These are phyloP conservation scores for Lasiosphaeriaceae sp. DNA, from an alignment of 495 filamentous ascomycete species.

Conservation along the genomic window DNA sequence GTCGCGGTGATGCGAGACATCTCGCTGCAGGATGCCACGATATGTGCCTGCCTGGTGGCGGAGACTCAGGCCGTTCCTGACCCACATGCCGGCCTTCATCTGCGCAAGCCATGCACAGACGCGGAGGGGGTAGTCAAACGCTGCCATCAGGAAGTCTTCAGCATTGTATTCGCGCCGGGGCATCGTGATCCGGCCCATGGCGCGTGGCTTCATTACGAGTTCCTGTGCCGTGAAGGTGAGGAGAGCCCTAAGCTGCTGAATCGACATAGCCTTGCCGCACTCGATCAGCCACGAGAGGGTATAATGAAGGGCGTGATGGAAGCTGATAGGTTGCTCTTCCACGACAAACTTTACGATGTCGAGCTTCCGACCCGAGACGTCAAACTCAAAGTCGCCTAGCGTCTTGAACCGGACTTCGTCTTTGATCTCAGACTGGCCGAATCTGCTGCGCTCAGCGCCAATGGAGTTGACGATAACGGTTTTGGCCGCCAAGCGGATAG, in stretches of 20 bases:
- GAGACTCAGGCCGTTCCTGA: slow-evolving; percentile 92
- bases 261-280: slow-evolving; percentile 71
- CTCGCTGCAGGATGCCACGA: slow-evolving; percentile 77
- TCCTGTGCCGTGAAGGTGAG: slow-evolving; percentile 59
- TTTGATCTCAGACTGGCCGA: slow-evolving; percentile 85
- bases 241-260: slow-evolving; percentile 58
- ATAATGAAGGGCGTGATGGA: slow-evolving; percentile 96
- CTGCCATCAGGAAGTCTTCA: slow-evolving; percentile 78
- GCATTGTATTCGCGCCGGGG: slow-evolving; percentile 46
- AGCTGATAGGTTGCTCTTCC: slow-evolving; percentile 86
- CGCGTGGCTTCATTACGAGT: slow-evolving; percentile 52
- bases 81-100: slow-evolving; percentile 98
- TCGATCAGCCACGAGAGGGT: slow-evolving; percentile 97
- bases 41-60: slow-evolving; percentile 93
- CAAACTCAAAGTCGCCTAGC: slow-evolving; percentile 75
- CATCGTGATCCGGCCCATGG: slow-evolving; percentile 52
- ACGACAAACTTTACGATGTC: slow-evolving; percentile 83
- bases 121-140: slow-evolving; percentile 89
- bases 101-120: slow-evolving; percentile 96
- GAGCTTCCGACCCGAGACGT: slow-evolving; percentile 52
- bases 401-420: slow-evolving; percentile 75
- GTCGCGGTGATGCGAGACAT: slow-evolving; percentile 90
- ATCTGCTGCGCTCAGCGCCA: slow-evolving; percentile 82
- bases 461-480: slow-evolving; percentile 78
- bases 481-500: slow-evolving; percentile 73